These are phyloP conservation scores for Coniochaeta hoffmannii DNA, from an alignment of 2,329 filamentous ascomycete species.

Conservation along the genomic window DNA sequence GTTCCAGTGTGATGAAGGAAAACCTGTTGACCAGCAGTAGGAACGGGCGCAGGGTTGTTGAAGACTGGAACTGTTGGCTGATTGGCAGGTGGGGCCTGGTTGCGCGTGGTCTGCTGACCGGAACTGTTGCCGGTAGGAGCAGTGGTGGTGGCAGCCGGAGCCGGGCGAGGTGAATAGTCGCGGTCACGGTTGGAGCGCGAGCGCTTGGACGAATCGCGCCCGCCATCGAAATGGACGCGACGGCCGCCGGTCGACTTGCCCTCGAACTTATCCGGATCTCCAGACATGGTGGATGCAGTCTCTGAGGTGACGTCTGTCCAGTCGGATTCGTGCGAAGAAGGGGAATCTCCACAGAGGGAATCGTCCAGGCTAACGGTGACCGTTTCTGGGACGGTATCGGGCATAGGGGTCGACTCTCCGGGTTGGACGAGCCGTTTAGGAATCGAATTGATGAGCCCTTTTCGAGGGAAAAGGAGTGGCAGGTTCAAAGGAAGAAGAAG, in stretches of 20 bases:
- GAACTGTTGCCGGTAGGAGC: not conserved
- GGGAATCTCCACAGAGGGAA: not conserved
- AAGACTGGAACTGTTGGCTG: not conserved
- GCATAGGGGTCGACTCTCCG: not conserved
- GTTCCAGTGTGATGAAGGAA: conserved; percentile 8
- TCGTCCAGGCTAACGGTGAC: not conserved
- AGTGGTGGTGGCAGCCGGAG: not conserved
- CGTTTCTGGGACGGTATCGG: not conserved
- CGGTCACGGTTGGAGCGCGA: not conserved
- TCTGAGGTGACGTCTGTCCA: not conserved
- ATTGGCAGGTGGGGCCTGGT: not conserved
- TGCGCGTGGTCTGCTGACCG: not conserved
- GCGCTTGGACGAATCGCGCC: not conserved
- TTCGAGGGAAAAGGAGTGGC: not conserved
- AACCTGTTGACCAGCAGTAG: conserved; percentile 10
- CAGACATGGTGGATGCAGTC: not conserved
- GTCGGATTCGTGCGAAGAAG: not conserved
- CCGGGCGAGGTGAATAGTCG: too few relatives aligned
- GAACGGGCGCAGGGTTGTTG: conserved; percentile 5
- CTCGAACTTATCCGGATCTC: not conserved
- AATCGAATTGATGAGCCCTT: not conserved
- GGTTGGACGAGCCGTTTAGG: not conserved
- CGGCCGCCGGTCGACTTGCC: not conserved
- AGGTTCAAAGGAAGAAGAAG: not conserved
- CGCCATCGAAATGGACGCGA: not conserved